A percentile compares a stretch with the other conserved stretches of the same genome.
These are phyloP conservation scores for Leishmania major DNA, from an alignment of 208 protist species.

Conservation along the genomic window DNA sequence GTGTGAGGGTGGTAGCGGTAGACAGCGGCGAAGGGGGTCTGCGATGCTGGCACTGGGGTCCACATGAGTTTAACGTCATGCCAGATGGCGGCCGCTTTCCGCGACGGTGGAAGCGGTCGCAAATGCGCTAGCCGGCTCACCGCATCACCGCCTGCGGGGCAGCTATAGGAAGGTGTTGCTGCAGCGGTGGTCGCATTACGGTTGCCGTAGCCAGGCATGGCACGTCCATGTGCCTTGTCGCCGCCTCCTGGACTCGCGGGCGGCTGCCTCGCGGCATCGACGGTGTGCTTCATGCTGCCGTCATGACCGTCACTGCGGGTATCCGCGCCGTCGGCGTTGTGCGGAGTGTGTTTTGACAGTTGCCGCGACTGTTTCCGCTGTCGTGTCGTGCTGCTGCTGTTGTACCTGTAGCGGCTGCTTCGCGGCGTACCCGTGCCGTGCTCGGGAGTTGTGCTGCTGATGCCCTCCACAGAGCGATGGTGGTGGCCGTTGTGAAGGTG, in stretches of 20 bases:
- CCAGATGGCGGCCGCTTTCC: conserved; percentile 11
- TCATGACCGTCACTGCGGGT: not conserved
- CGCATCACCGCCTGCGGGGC: too few relatives aligned
- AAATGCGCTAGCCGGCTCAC: not conserved
- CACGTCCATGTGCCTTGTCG: not conserved
- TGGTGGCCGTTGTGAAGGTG: conserved; percentile 10
- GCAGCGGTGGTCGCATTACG: too few relatives aligned
- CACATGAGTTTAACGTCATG: conserved; percentile 26
- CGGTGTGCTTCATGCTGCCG: not conserved
- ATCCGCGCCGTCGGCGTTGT: not conserved
- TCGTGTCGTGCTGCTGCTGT: conserved; percentile 4
- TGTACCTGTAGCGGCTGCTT: conserved; percentile 35
- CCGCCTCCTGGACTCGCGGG: not conserved
- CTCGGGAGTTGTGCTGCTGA: conserved; percentile 44
- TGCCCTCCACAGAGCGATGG: conserved; percentile 16
- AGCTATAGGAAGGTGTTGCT: not conserved
- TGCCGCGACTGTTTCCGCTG: conserved; percentile 1
- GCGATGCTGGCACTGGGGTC: conserved; percentile 8
- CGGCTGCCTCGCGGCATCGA: not conserved
- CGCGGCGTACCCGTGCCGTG: conserved; percentile 41
- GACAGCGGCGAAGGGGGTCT: conserved; percentile 14
- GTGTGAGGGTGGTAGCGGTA: conserved; percentile 14
- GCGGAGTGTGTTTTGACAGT: not conserved
- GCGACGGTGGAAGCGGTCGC: not conserved
- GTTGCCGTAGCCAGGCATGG: not conserved